Evolutionary conservation across 1,284 basidiomycete species (phyloP).

Genomic region (Microbotryum scabiosae): DNA sequence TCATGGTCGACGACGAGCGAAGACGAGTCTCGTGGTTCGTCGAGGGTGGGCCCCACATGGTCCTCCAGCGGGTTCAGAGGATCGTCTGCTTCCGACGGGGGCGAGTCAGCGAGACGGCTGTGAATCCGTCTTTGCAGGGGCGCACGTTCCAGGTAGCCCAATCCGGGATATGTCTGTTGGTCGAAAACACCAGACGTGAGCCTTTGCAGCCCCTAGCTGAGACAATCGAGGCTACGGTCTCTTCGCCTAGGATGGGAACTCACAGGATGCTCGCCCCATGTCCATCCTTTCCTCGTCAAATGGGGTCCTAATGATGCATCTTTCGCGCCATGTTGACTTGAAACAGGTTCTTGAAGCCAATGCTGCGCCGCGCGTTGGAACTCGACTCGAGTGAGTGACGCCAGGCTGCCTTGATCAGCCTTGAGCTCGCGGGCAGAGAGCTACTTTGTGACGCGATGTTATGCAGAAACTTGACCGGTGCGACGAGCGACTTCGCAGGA

Average conservation of each 20-base stretch:
- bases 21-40: neutral
- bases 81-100: neutral
- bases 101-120: neutral
- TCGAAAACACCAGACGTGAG: no score
- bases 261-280: constrained; percentile 1
- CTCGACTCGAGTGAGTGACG: neutral
- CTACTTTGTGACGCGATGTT: no score
- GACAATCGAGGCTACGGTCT: no score
- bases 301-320: neutral
- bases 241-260: neutral
- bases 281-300: neutral
- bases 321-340: neutral
- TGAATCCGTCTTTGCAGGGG: neutral
- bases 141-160: neutral
- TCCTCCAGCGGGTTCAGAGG: constrained; percentile 8
- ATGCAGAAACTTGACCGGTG: no score
- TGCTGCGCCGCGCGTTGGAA: neutral
- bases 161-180: constrained; percentile 3
- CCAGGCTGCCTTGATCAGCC: neutral
- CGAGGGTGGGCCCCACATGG: neutral
- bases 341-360: neutral
- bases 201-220: no score
- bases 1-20: no score
- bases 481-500: no score
- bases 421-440: neutral